Evolutionary conservation across 441 rosid genomes (phyloP).

Genomic region (Jatropha podagrica): DNA sequence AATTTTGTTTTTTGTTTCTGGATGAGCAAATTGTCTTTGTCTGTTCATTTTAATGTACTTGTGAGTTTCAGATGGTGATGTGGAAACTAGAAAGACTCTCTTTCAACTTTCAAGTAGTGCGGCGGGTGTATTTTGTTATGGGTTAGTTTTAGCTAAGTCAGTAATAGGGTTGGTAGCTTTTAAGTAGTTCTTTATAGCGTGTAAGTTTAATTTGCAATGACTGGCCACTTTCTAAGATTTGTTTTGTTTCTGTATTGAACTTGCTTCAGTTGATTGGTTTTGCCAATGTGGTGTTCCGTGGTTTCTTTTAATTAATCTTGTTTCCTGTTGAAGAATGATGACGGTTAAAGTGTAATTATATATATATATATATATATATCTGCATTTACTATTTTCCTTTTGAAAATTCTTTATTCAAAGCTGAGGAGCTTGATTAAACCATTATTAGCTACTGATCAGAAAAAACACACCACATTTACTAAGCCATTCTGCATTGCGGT

Average conservation of each 20-base stretch:
- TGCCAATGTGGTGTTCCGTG: conserved; percentile 11
- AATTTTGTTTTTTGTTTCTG: not conserved
- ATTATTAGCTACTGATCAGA: conserved; percentile 4
- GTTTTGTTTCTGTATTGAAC: not conserved
- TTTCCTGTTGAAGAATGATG: conserved; percentile 7
- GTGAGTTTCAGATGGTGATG: conserved; percentile 18
- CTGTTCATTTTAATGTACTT: not conserved
- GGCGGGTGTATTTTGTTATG: conserved; percentile 27
- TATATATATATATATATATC: not conserved
- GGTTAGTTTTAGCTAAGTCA: conserved; percentile 33
- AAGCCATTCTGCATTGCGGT: conserved; percentile 1
- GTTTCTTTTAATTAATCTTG: conserved; percentile 1
- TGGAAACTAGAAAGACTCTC: not conserved
- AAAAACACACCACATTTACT: conserved; percentile 3
- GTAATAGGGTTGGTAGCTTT: conserved; percentile 31
- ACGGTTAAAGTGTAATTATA: not conserved
- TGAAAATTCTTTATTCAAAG: not conserved
- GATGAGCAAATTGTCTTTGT: not conserved
- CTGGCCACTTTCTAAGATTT: conserved; percentile 10
- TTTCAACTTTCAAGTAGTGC: conserved; percentile 20
- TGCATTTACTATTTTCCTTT: conserved; percentile 10
- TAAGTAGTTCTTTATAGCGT: not conserved
- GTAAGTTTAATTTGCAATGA: conserved; percentile 15
- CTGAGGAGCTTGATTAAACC: not conserved
- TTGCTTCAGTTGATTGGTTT: conserved; percentile 9